These are phyloP conservation scores for Cornus kousa DNA, from an alignment of 148 eudicot genomes.

Conservation along the genomic window DNA sequence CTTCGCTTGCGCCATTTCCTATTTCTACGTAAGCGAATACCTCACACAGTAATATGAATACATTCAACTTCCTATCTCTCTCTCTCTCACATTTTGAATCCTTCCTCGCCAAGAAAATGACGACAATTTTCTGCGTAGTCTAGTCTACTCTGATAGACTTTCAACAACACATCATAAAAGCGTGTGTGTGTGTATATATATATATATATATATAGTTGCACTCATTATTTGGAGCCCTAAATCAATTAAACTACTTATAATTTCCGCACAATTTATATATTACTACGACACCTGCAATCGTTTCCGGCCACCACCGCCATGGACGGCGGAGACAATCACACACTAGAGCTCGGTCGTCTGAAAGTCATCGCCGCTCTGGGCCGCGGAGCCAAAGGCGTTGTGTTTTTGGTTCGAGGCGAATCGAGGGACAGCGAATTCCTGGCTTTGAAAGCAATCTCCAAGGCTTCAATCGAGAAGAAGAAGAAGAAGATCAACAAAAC, in stretches of 20 bases:
- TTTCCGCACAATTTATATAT: too few species aligned
- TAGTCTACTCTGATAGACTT: too few species aligned
- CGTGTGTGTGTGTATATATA: background rate
- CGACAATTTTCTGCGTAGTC: too few species aligned
- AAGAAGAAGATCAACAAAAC: background rate
- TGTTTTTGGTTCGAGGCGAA: conserved; percentile 40
- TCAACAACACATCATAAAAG: background rate
- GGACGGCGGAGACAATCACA: conserved; percentile 10
- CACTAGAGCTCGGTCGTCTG: conserved; percentile 27
- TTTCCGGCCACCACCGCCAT: conserved; percentile 8
- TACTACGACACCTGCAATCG: background rate
- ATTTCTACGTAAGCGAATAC: background rate
- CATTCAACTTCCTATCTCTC: background rate
- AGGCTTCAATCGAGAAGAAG: conserved; percentile 32
- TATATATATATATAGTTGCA: background rate
- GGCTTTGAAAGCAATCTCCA: conserved; percentile 51
- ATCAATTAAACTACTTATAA: background rate
- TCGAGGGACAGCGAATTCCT: conserved; percentile 25
- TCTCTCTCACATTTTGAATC: background rate
- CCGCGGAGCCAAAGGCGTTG: conserved; percentile 75
- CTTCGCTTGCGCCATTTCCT: too few species aligned
- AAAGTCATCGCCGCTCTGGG: conserved; percentile 50
- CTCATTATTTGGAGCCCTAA: background rate
- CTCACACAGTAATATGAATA: background rate
- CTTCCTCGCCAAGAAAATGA: conserved; percentile 12